Base-by-base conservation (phyloP, 345 rosid species). In the Garcia nutans region DNA sequence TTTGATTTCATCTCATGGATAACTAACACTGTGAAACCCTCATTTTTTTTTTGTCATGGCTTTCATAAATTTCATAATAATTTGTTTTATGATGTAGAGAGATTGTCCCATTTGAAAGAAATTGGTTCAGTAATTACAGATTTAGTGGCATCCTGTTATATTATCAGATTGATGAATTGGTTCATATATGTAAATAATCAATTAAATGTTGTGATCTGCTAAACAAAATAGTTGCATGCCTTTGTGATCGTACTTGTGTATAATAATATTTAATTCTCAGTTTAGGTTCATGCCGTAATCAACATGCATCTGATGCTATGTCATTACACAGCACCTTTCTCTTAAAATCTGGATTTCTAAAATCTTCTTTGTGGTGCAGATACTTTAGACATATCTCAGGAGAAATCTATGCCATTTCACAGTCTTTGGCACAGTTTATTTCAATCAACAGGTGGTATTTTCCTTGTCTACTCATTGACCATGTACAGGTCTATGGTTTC, bases 311-410 rank as follows among this genome's bases (percentile, higher is more conserved):
- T 49, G 31, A 15, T 68, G 57, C 24, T 19, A 42, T 60, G 2
- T 49, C 23, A 44, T 17, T 60, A 56, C 41, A 65, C 76, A 54
- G 37, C 50, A 54, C 19, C 62, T 47, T 70, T 26, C 49, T 26
- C 68, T 74, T 70, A 52, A 73, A 69, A 23, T 44, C 22, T 60
- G 8, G 24, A 15, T 20, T 71, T 10, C 22, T 24, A 24, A 70
- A 37, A 23, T 77, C 56, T 56, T 56, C 17, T 69, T 65, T 20
- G 26, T 75, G 76, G 58, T 82, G 81, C 88, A 92, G 95, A 85
- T 90, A 92, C 83, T 89, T 89, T 60, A 84, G 92, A 64, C 89
- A 92, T 85, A 94, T 94, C 33, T 92, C 92, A 26, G 92, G 93
- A 69, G 95, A 92, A 87, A 88, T 92, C 85, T 86, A 86, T 65